Base-by-base conservation (phyloP, 2,329 filamentous ascomycete genomes). In the Aschersonia sp. region DNA sequence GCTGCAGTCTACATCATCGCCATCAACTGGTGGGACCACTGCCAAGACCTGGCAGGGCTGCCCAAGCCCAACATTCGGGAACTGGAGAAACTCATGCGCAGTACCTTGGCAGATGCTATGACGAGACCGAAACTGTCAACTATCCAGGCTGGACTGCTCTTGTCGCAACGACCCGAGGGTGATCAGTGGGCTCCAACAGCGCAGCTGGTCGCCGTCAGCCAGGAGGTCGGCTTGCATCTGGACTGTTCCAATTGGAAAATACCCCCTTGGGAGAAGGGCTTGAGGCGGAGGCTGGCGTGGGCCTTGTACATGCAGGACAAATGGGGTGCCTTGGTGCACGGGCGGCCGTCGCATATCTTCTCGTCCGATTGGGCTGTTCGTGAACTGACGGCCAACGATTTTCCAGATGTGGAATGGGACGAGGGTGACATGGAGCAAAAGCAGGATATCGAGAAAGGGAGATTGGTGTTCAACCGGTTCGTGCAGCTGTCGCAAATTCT, bases 231-330 rank as follows among this genome's bases (percentile, higher is more conserved):
- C 44, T 69, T 96, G 40, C 88, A 96, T 61, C 78, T 94, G 41
- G 87, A 95, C 64, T 94, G 87, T 66, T 79, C 83, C 5, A 72
- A 73, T 46, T 95, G 89, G 89, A 86, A 86, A 52, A 90, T 95
- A 47, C 86, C 88, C 31, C 73, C 75, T 0, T 95, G 88, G 87
- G 88, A 95, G 63, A 83, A 85, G 55, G 85, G 87, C 0, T 63
- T 95, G 50, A 76, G 89, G 51, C 92, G 90, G 61, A 78, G 89
- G 45, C 75, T 95, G 42, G 87, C 87, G 1, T 95, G 89, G 88
- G 88, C 86, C 2, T 65, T 94, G 46, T 94, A 92, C 61, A 90
- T 94, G 83, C 87, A 95, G 65, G 89, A 96, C 64, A 94, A 76
- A 63, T 94, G 88, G 88, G 86, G 85, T 12, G 82, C 87, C 2